Base-by-base conservation (phyloP, 257 asterid genomes). In the Coffea eugenioides region DNA sequence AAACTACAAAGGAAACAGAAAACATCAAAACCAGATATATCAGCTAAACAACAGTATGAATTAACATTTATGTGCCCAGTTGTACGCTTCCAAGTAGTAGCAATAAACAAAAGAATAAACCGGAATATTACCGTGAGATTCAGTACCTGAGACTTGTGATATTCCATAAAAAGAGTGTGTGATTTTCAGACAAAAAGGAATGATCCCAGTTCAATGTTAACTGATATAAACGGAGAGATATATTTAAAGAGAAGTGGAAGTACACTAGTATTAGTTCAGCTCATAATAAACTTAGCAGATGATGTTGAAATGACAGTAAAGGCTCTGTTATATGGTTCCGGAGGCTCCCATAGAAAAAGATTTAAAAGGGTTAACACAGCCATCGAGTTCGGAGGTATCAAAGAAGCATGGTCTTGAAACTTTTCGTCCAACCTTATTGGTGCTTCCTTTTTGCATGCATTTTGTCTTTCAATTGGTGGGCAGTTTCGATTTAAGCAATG, bases 271-370 rank as follows among this genome's bases (percentile, higher is more conserved):
- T 2, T 48, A 48, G 11, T 46, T 46, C 65, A 20, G 10, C 65
- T 57, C 18, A 57, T 57, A 57, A 57, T 20, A 57, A 57, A 25
- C 65, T 57, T 20, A 20, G 65, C 65, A 20, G 65, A 57, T 57
- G 79, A 75, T 57, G 70, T 57, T 57, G 70, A 75, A 75, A 52
- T 21, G 70, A 75, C 56, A 21, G 79, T 21, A 39, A 31, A 51
- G 21, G 65, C 31, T 73, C 45, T 12, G 54, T 72, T 36, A 56
- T 49, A 36, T 34, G 20, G 69, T 74, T 56, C 51, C 78, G 8
- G 52, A 34, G 77, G 51, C 31, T 31, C 52, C 1, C 52, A 73
- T 39, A 71, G 12, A 14, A 73, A 45, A 73, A 46, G 8, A 46
- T 46, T 46, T 46, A 15, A 57, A 57, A 57, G 64, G 64, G 25